These are phyloP conservation scores for Penicillium antarcticum DNA, from an alignment of 495 filamentous ascomycete species.

Conservation along the genomic window DNA sequence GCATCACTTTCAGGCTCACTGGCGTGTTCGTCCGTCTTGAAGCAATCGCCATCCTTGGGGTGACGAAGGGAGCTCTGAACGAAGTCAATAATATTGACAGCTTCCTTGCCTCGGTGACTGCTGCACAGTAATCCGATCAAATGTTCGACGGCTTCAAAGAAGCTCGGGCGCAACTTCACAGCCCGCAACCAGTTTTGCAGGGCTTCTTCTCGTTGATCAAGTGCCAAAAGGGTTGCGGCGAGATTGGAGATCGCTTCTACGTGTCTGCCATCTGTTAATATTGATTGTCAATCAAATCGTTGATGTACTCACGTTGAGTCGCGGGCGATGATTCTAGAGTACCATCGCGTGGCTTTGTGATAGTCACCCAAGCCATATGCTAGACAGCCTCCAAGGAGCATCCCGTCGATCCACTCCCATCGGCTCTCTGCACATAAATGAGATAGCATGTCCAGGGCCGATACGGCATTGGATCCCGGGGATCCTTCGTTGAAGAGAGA, in stretches of 20 bases:
- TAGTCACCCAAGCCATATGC: constrained; percentile 91
- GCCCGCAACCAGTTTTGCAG: constrained; percentile 82
- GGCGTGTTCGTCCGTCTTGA: constrained; percentile 49
- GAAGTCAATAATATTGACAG: constrained; percentile 83
- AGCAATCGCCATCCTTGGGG: constrained; percentile 43
- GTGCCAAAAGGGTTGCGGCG: constrained; percentile 80
- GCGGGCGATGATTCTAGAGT: constrained; percentile 75
- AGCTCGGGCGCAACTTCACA: constrained; percentile 79
- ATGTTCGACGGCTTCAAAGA: constrained; percentile 96
- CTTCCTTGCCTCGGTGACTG: constrained; percentile 77
- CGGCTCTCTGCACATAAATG: constrained; percentile 79
- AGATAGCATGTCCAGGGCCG: constrained; percentile 75
- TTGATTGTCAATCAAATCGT: neutral
- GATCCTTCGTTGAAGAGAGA: constrained; percentile 33
- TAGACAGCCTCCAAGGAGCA: constrained; percentile 88
- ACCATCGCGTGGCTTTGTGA: constrained; percentile 83
- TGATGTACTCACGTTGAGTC: constrained; percentile 65
- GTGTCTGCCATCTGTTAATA: constrained; percentile 53
- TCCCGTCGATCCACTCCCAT: constrained; percentile 95
- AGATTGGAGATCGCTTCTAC: constrained; percentile 94
- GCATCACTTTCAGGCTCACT: constrained; percentile 56
- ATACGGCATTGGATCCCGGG: constrained; percentile 49
- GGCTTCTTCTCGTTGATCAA: constrained; percentile 80
- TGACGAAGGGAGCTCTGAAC: constrained; percentile 75
- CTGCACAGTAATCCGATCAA: constrained; percentile 84